Base-by-base conservation (phyloP, 208 protist genomes). In the Acanthamoeba sp. region DNA sequence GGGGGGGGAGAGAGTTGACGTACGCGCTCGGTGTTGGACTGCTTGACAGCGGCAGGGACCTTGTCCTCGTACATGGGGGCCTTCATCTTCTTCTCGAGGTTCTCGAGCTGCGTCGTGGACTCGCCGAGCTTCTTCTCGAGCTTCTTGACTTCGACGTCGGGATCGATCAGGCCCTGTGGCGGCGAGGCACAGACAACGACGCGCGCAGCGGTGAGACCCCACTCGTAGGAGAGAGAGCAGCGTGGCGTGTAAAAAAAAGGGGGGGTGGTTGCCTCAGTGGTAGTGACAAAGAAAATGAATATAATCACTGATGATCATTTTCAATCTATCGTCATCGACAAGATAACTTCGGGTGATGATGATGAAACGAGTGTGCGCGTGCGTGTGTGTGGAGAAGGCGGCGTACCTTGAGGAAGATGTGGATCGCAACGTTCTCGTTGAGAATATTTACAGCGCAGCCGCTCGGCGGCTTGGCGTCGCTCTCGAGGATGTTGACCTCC, bases 401-500 rank as follows among this genome's bases (percentile, higher is more conserved):
- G 84, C 38, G 57, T 93, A 93, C 88, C 71, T 94, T 94, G 91
- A 94, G 38, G 48, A 94, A 55, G 71, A 94, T 80, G 71, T 94
- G 91, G 32, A 94, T 42, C 34, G 48, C 55, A 34, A 40, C 34
- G 71, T 71, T 94, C 73, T 94, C 91, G 52, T 94, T 94, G 69
- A 94, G 32, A 73, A 94, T 87, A 87, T 94, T 88, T 52, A 94
- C 76, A 69, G 71, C 62, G 91, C 91, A 94, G 50, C 91, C 91
- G n/a, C 38, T 55, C 24, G 91, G 91, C 20, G 91, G 69, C 45
- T 94, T 69, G 24, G 20, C 73, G 20, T 48, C 76, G 18, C 24
- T 32, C 36, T 62, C 55, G 22, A 94, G 73, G 57, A 87, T 64
- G 55, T 57, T 94, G 91, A 94, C 55, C 38, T 80, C 71, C 34